These are phyloP conservation scores for Rhododendron henanense DNA, from an alignment of 148 eudicot genomes.

Conservation along the genomic window DNA sequence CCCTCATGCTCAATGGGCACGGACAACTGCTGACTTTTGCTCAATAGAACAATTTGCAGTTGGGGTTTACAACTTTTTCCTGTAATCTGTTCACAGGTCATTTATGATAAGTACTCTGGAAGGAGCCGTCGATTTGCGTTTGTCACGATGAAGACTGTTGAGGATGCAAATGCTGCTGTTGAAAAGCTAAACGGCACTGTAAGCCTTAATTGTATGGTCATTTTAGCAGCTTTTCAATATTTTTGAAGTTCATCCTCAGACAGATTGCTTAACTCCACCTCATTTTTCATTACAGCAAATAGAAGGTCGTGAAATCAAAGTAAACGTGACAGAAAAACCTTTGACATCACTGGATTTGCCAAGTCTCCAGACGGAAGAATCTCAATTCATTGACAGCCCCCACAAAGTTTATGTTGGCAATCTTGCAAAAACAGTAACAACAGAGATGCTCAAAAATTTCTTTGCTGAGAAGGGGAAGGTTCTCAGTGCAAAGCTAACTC, in stretches of 20 bases:
- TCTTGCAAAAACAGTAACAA: constrained; percentile 86
- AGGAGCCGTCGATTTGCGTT: constrained; percentile 89
- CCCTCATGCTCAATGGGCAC: neutral
- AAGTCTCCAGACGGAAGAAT: constrained; percentile 43
- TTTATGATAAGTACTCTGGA: constrained; percentile 80
- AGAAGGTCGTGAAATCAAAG: constrained; percentile 81
- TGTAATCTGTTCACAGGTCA: constrained; percentile 44
- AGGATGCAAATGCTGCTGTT: constrained; percentile 79
- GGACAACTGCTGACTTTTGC: neutral
- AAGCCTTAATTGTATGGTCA: constrained; percentile 19
- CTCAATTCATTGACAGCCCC: constrained; percentile 79
- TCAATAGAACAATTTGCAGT: neutral
- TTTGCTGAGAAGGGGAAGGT: constrained; percentile 84
- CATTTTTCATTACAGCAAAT: constrained; percentile 42
- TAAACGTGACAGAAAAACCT: constrained; percentile 89
- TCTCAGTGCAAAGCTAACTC: constrained; percentile 75
- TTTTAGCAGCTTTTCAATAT: neutral
- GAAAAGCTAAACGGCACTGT: constrained; percentile 91
- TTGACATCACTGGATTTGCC: constrained; percentile 34
- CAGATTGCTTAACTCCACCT: neutral
- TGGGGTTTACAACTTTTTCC: too few relatives aligned
- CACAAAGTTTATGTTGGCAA: constrained; percentile 88
- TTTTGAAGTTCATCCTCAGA: neutral
- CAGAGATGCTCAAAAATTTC: constrained; percentile 57
- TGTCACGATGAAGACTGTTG: constrained; percentile 88